A percentile compares a stretch with the other conserved stretches of the same genome.
phyloP scores from a whole-genome alignment of 78 protist species.

The Andalucia godoyi region DNA sequence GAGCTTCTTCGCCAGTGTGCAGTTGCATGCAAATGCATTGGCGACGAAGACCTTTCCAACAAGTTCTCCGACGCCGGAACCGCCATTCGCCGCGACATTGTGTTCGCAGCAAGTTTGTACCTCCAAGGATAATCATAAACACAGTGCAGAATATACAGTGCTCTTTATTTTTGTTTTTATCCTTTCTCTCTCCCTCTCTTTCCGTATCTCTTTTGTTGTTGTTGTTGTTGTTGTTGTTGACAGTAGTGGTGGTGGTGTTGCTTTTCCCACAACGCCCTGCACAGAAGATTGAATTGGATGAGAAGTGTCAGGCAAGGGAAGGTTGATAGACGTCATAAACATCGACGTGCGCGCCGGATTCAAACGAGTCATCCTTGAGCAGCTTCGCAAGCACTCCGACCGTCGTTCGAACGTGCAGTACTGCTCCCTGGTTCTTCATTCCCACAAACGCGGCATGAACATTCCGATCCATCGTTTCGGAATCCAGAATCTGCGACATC shows the following conservation, averaged over 20 bases:
- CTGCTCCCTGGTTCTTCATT: neutral
- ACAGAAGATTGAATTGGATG: too few relatives aligned
- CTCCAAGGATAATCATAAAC: slow-evolving; percentile 16
- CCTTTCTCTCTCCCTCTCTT: too few relatives aligned
- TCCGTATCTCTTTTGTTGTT: too few relatives aligned
- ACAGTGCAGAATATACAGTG: too few relatives aligned
- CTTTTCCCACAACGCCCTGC: too few relatives aligned
- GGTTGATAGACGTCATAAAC: slow-evolving; percentile 2
- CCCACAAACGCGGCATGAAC: neutral
- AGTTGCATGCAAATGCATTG: slow-evolving; percentile 79
- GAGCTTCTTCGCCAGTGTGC: slow-evolving; percentile 85
- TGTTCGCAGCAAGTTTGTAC: slow-evolving; percentile 88
- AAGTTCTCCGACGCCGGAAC: slow-evolving; percentile 60
- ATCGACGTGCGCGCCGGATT: slow-evolving; percentile 1
- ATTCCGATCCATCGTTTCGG: neutral
- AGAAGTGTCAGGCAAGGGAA: too few relatives aligned
- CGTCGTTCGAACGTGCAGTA: neutral
- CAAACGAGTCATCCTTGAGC: neutral
- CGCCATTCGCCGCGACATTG: slow-evolving; percentile 77
- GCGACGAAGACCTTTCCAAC: slow-evolving; percentile 63
- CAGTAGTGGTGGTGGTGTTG: too few relatives aligned
- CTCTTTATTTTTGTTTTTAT: too few relatives aligned
- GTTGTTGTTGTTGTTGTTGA: too few relatives aligned
- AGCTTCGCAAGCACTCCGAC: neutral
- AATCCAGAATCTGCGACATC: neutral